A percentile compares a stretch with the other conserved stretches of the same genome.
phyloP scores from a whole-genome alignment of 208 protist species.

The Angomonas deanei region DNA sequence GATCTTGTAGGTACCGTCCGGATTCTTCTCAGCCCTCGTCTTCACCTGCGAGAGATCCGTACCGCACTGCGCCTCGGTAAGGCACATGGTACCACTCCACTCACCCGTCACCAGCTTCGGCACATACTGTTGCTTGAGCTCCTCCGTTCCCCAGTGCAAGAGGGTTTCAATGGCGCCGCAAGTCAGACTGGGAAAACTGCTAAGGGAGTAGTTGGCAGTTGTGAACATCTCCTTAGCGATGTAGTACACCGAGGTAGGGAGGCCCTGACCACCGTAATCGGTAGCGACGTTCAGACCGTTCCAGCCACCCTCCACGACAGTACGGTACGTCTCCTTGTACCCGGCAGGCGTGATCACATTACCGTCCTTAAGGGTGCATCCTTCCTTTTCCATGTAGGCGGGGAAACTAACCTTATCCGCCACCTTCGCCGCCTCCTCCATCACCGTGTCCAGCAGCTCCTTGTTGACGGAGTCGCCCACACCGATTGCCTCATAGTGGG shows the following conservation, averaged over 20 bases:
- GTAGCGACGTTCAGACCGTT: conserved; percentile 53
- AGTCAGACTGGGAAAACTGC: conserved; percentile 79
- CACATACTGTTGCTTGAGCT: conserved; percentile 79
- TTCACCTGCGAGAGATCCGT: conserved; percentile 79
- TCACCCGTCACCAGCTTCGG: conserved; percentile 61
- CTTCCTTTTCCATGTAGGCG: conserved; percentile 48
- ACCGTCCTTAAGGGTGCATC: conserved; percentile 53
- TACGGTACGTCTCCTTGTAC: conserved; percentile 86
- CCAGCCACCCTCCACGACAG: conserved; percentile 73
- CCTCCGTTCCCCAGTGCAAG: conserved; percentile 52
- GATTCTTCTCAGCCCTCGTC: conserved; percentile 64
- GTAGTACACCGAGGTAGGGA: conserved; percentile 66
- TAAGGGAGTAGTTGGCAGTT: conserved; percentile 82
- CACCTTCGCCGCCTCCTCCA: conserved; percentile 65
- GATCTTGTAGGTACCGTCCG: conserved; percentile 79
- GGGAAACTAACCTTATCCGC: conserved; percentile 45
- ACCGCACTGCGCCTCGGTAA: conserved; percentile 88
- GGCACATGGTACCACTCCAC: conserved; percentile 87
- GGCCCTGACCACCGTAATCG: conserved; percentile 77
- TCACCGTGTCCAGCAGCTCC: conserved; percentile 67
- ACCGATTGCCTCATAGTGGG: conserved; percentile 62
- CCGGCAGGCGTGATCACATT: conserved; percentile 65
- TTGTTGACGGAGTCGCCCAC: conserved; percentile 33
- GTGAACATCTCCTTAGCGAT: conserved; percentile 62
- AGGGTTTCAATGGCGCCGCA: conserved; percentile 56